phyloP scores from a whole-genome alignment of 2,329 filamentous ascomycete genomes.

The Fusarium sp. region DNA sequence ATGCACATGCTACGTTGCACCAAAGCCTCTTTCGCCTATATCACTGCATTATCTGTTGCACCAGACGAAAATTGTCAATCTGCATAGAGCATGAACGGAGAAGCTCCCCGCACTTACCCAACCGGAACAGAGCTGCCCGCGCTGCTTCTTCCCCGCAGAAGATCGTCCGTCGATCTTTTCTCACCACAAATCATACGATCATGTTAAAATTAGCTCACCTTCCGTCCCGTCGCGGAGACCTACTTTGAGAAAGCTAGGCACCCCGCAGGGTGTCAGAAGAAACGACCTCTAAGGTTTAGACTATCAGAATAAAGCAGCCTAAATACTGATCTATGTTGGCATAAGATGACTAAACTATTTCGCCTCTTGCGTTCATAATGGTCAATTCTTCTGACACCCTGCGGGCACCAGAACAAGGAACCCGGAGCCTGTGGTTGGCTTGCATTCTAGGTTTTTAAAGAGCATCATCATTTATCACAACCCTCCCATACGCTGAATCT shows the following conservation, averaged over 20 bases:
- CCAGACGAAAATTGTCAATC: neutral
- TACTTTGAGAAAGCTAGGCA: neutral
- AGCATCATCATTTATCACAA: too few relatives aligned
- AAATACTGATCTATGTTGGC: too few relatives aligned
- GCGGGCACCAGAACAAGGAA: too few relatives aligned
- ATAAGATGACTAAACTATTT: too few relatives aligned
- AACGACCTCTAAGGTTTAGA: too few relatives aligned
- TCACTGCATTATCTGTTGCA: rapidly evolving
- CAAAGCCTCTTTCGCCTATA: neutral
- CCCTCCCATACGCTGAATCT: too few relatives aligned
- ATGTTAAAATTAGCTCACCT: neutral
- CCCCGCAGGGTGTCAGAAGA: too few relatives aligned
- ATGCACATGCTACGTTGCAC: neutral
- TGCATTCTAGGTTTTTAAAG: too few relatives aligned
- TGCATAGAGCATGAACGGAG: neutral
- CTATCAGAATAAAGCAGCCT: too few relatives aligned
- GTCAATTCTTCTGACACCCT: too few relatives aligned
- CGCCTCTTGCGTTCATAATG: too few relatives aligned
- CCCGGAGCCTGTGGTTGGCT: too few relatives aligned
- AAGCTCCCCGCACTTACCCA: neutral
- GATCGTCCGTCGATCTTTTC: neutral
- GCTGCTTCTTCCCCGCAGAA: neutral
- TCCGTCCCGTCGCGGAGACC: neutral
- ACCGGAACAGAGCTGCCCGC: neutral
- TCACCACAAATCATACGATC: neutral